Percentiles rank a stretch among this genome's conserved stretches.
phyloP scores from a whole-genome alignment of 768 basidiomycete species.

The Leccinum disarticulatum region DNA sequence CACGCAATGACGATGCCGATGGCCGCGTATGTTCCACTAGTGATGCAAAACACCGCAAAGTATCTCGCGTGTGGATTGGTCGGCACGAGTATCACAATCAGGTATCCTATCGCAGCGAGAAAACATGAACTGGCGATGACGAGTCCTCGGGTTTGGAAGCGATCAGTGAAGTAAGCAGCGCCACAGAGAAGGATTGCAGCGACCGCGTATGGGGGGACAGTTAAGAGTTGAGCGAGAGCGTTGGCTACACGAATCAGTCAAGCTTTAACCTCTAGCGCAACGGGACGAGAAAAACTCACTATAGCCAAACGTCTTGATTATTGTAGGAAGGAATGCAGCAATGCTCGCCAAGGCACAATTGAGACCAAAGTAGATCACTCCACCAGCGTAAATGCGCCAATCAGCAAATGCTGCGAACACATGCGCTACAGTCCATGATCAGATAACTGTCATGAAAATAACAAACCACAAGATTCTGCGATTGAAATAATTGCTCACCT shows the following conservation, averaged over 20 bases:
- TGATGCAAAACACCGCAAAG: conserved; percentile 78
- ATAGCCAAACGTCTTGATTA: conserved; percentile 70
- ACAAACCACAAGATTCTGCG: not conserved
- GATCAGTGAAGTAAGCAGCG: conserved; percentile 64
- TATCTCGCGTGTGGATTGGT: conserved; percentile 62
- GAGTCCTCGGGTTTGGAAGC: conserved; percentile 58
- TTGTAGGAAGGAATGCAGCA: conserved; percentile 81
- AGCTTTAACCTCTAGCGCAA: not conserved
- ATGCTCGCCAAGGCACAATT: conserved; percentile 79
- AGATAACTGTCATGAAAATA: not conserved
- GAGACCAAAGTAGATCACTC: conserved; percentile 75
- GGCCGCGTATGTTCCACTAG: conserved; percentile 72
- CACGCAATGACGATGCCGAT: conserved; percentile 76
- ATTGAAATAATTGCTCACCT: conserved; percentile 35
- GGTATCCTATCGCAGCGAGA: conserved; percentile 47
- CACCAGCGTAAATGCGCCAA: conserved; percentile 68
- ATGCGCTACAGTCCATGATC: conserved; percentile 45
- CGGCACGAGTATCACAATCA: conserved; percentile 56
- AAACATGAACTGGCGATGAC: conserved; percentile 32
- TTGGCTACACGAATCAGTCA: not conserved
- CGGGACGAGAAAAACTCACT: conserved; percentile 44
- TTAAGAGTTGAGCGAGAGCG: conserved; percentile 60
- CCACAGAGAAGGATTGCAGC: conserved; percentile 59
- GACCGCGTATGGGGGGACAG: conserved; percentile 82
- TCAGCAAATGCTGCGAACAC: conserved; percentile 62